Evolutionary conservation across 108 stramenopile species (phyloP).

Genomic region (Bacterosira constricta): DNA sequence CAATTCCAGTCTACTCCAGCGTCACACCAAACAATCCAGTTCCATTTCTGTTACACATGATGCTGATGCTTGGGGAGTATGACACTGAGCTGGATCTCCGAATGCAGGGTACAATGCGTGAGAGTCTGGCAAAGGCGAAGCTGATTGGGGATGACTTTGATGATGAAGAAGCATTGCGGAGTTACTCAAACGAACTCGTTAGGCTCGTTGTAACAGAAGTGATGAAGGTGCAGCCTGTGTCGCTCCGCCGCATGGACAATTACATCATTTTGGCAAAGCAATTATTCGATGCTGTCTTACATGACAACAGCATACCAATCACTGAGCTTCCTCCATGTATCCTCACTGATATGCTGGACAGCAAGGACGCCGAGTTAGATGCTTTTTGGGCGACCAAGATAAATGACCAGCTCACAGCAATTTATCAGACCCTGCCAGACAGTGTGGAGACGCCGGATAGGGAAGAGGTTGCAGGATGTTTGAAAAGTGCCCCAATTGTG

Average conservation of each 20-base stretch:
- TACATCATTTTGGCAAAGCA: background rate
- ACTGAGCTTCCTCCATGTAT: slow-evolving; percentile 18
- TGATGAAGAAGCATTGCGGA: background rate
- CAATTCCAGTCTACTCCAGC: slow-evolving; percentile 15
- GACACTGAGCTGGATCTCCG: slow-evolving; percentile 22
- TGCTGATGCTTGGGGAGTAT: slow-evolving; percentile 18
- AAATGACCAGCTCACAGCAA: background rate
- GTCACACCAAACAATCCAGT: background rate
- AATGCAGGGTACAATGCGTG: background rate
- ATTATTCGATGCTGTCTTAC: background rate
- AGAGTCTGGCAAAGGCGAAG: background rate
- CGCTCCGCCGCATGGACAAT: background rate
- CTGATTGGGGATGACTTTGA: background rate
- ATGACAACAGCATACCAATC: slow-evolving; percentile 15
- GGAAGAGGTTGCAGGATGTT: background rate
- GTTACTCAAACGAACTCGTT: background rate
- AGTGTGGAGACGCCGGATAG: background rate
- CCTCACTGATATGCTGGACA: background rate
- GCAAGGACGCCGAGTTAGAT: background rate
- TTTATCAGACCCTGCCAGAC: background rate
- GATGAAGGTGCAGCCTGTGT: slow-evolving; percentile 4
- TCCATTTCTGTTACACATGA: slow-evolving; percentile 8
- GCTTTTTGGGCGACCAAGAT: background rate
- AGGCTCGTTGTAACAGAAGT: background rate
- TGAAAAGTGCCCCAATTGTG: background rate